A percentile compares a stretch with the other conserved stretches of the same genome.
These are phyloP conservation scores for Ceratopteris richardii DNA, from an alignment of 75 land plant genomes.

Conservation along the genomic window DNA sequence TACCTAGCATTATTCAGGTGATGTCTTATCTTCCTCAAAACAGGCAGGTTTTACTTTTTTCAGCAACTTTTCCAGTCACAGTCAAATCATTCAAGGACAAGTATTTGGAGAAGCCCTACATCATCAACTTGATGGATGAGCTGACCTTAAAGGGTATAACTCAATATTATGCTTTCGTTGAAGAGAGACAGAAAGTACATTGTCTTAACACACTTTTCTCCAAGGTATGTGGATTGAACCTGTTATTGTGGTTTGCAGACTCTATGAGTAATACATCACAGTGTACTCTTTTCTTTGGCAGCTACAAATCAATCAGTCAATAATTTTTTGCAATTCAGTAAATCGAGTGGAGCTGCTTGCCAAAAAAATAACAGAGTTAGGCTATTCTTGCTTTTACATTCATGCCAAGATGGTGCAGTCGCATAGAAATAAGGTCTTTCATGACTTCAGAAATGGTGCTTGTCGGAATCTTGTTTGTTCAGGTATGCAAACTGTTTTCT, in stretches of 20 bases:
- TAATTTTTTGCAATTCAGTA: slow-evolving; percentile 34
- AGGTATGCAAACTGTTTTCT: slow-evolving; percentile 13
- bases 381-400: slow-evolving; percentile 36
- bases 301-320: slow-evolving; percentile 38
- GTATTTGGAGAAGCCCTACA: slow-evolving; percentile 32
- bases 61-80: slow-evolving; percentile 38
- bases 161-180: slow-evolving; percentile 35
- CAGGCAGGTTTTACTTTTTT: slow-evolving; percentile 30
- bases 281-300: neutral
- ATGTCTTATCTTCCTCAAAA: slow-evolving; percentile 20
- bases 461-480: slow-evolving; percentile 34
- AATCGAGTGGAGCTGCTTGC: slow-evolving; percentile 37
- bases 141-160: slow-evolving; percentile 33
- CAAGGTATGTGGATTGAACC: slow-evolving; percentile 9
- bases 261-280: too few species aligned
- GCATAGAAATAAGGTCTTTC: slow-evolving; percentile 31
- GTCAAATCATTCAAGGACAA: slow-evolving; percentile 32
- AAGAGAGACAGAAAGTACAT: slow-evolving; percentile 36
- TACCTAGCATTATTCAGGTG: slow-evolving; percentile 19
- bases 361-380: slow-evolving; percentile 33
- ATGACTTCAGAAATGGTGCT: slow-evolving; percentile 35
- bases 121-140: slow-evolving; percentile 36
- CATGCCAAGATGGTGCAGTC: slow-evolving; percentile 40
- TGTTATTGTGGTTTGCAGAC: too few species aligned
- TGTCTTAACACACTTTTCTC: slow-evolving; percentile 31